Percentiles rank a stretch among this genome's conserved stretches.
These are phyloP conservation scores for Cyberlindnera samutprakarnensis DNA, from an alignment of 805 yeast genomes.

Conservation along the genomic window DNA sequence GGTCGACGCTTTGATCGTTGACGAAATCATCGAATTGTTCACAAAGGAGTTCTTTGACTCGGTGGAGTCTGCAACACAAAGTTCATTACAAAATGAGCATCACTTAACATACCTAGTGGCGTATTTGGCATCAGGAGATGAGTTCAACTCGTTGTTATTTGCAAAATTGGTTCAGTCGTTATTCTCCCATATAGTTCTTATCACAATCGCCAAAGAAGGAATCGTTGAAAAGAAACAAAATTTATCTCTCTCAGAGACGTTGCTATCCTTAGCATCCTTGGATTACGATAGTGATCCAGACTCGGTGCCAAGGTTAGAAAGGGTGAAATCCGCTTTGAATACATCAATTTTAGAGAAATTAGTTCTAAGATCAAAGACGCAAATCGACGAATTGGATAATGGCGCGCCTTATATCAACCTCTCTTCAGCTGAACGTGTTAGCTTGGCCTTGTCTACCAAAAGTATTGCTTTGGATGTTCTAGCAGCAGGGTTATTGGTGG, in stretches of 20 bases:
- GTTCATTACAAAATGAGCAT: slow-evolving; percentile 23
- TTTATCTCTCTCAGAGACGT: slow-evolving; percentile 3
- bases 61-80: slow-evolving; percentile 24
- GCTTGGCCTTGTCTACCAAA: slow-evolving; percentile 47
- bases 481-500: slow-evolving; percentile 44
- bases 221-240: background rate
- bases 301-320: slow-evolving; percentile 12
- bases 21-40: slow-evolving; percentile 21
- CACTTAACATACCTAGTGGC: slow-evolving; percentile 26
- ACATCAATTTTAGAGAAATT: slow-evolving; percentile 8
- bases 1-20: slow-evolving; percentile 13
- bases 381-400: slow-evolving; percentile 35
- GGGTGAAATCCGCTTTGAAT: slow-evolving; percentile 15
- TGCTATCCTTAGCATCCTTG: slow-evolving; percentile 5
- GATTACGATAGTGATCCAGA: slow-evolving; percentile 23
- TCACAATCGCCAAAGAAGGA: slow-evolving; percentile 2
- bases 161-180: slow-evolving; percentile 22
- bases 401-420: slow-evolving; percentile 51
- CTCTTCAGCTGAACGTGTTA: slow-evolving; percentile 39
- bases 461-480: slow-evolving; percentile 52
- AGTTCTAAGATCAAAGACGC: slow-evolving; percentile 15
- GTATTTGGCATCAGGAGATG: slow-evolving; percentile 29
- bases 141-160: slow-evolving; percentile 26
- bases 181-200: slow-evolving; percentile 11
- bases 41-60: slow-evolving; percentile 11